Base-by-base conservation (phyloP, 2,329 filamentous ascomycete genomes). In the Aspergillus thermomutatus region DNA sequence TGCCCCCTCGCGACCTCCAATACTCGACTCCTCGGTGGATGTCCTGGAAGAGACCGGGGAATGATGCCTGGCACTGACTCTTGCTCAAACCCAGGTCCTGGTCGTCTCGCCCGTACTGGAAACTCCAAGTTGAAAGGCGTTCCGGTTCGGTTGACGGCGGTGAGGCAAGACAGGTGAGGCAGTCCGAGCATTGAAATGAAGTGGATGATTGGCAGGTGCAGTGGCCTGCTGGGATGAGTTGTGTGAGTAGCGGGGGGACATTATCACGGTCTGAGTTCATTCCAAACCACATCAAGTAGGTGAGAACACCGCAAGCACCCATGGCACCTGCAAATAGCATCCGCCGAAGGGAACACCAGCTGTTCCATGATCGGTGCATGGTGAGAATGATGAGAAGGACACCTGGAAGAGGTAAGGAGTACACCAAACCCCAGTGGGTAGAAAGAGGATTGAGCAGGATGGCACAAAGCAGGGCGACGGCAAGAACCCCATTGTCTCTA, bases 201-300 rank as follows among this genome's bases (percentile, higher is more conserved):
- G 54, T 52, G 17, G 49, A 52, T 31, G 49, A 40, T 43, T 56
- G 41, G 49, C 54, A 56, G 25, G 54, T 52, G 31, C 54, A 56
- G 27, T 56, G 49, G 43, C 54, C 54, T 41, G 43, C 49, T 46
- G 43, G 54, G 10, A 56, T 56, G 21, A 56, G 43, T 40, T 56
- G 49, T 31, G 28, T 56, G 23, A 56, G 40, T n/a, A 52, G 25
- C 19, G 49, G 54, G 14, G 43, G 49, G 2, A 52, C 49, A 43
- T 56, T 52, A 41, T 56, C 49, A 19, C 31, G 28, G 25, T 56
- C 54, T 23, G 54, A 52, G 49, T 56, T 52, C 41, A 56, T 52
- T 10, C 49, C 49, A 49, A 52, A 47, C 51, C 50, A 57, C 23
- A 55, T 55, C 28, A 55, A 41, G 17, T 51, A 55, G 47, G 50